Conservation (phyloP, 129 eudicot genomes). For the Lonicera japonica region DNA sequence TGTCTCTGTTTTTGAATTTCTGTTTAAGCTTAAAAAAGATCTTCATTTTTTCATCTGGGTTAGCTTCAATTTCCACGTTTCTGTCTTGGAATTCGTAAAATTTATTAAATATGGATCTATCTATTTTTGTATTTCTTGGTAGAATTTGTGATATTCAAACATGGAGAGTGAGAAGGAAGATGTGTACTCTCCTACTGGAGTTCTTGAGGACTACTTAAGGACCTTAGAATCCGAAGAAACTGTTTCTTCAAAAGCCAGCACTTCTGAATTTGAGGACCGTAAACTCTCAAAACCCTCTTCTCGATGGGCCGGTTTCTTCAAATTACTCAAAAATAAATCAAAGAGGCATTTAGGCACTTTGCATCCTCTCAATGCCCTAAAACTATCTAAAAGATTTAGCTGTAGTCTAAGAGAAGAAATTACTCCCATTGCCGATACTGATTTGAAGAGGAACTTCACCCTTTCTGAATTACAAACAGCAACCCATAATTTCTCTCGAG, state of each 20-base stretch:
- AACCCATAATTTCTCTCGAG: conserved; percentile 67
- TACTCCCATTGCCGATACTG: conserved; percentile 16
- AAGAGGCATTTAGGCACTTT: conserved; percentile 42
- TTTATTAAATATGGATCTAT: too few relatives aligned
- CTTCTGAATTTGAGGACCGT: conserved; percentile 46
- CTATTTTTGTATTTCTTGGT: too few relatives aligned
- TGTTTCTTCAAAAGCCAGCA: conserved; percentile 62
- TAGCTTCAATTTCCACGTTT: too few relatives aligned
- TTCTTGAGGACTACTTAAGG: conserved; percentile 77
- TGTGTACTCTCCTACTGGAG: conserved; percentile 58
- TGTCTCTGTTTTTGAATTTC: too few relatives aligned
- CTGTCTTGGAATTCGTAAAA: too few relatives aligned
- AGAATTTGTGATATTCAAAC: conserved; percentile 17
- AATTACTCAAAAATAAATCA: conserved; percentile 43
- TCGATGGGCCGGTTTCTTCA: conserved; percentile 46
- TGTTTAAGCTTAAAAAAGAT: too few relatives aligned
- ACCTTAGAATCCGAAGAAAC: conserved; percentile 56
- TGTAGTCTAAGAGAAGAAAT: conserved; percentile 59
- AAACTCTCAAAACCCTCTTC: conserved; percentile 35
- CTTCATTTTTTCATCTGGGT: too few relatives aligned
- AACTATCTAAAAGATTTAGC: conserved; percentile 61
- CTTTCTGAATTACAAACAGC: conserved; percentile 67
- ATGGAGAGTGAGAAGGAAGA: conserved; percentile 58
- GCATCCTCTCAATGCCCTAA: conserved; percentile 39
- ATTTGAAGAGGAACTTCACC: conserved; percentile 55